Evolutionary conservation across 2,329 filamentous ascomycete species (phyloP), one percentile per base, ranked within the genome.

Genomic region (Chaetomiaceae sp.): DNA sequence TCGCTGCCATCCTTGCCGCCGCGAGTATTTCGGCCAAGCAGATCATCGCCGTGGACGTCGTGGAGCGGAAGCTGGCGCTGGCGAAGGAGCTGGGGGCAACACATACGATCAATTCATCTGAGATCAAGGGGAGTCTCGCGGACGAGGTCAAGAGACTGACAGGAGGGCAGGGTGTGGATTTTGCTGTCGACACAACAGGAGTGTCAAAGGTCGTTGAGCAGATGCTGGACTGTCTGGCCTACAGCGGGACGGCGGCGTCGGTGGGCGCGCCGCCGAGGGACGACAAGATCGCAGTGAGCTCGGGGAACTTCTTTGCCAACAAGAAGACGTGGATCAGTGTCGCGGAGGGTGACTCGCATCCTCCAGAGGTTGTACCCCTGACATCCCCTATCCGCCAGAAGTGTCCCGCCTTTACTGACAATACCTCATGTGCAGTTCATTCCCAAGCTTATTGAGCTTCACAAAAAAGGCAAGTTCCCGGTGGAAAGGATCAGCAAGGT

Each of bases 31-130:
- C 61, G 7, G 64, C 64, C 3, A 59, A 60, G 36, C 61, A 58
- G 43, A 69, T 79, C 47, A 71, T 79, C 9, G 76, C 70, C 5
- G 68, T 77, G 7, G 76, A 79, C 56, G 64, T 77, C 9, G 66
- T 76, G 12, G 63, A 69, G 7, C 60, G 61, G 4, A 67, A 73
- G 19, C 64, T 79, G 12, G 66, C 69, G 22, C 57, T 78, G 20
- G 75, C 76, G 0, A 68, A 62, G 19, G 65, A 68, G 36, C 65
- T 76, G 12, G 76, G 76, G 22, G 76, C 76, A 3, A 76, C 73
- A 12, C 60, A 71, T 27, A 64, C 61, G 0, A 57, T 76, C 44
- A 71, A 73, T 56, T 66, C 68, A 4, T 17, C 42, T 3, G 17
- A 37, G 12, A 9, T 31, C 1, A 11, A 34, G 3, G 25, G 22